Evolutionary conservation across 371 early-diverging fungal genomes (phyloP).

Genomic region (Umbelopsis sp.): DNA sequence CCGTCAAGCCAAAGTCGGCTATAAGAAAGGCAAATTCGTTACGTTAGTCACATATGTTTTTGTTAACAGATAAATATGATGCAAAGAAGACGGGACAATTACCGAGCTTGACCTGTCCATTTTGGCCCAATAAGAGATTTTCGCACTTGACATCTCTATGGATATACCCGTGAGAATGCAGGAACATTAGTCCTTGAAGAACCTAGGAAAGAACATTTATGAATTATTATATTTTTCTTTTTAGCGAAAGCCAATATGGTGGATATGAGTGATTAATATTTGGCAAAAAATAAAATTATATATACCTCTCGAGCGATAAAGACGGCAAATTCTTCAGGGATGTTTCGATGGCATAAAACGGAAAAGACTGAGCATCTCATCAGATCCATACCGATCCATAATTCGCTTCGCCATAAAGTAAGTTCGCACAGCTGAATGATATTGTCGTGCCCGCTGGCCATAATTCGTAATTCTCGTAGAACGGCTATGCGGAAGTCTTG

Average conservation of each 20-base stretch:
- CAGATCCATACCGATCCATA: conserved; percentile 58
- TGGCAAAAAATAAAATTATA: too few relatives aligned
- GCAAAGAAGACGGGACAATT: conserved; percentile 13
- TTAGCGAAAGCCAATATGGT: background rate
- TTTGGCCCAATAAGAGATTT: conserved; percentile 43
- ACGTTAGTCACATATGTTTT: background rate
- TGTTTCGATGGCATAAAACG: conserved; percentile 39
- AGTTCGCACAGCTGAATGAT: conserved; percentile 46
- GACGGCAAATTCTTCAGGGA: conserved; percentile 50
- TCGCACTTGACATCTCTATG: conserved; percentile 59
- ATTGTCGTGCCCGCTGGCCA: conserved; percentile 49
- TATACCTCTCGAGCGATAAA: conserved; percentile 43
- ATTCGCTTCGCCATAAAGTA: conserved; percentile 38
- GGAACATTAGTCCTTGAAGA: conserved; percentile 41
- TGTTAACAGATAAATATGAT: background rate
- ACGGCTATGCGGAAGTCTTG: conserved; percentile 49
- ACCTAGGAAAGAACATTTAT: conserved; percentile 21
- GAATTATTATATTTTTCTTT: too few relatives aligned
- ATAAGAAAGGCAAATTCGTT: conserved; percentile 2
- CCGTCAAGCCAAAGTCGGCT: conserved; percentile 56
- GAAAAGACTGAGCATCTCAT: conserved; percentile 54
- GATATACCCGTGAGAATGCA: conserved; percentile 49
- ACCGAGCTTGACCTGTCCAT: conserved; percentile 54
- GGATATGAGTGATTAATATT: background rate
- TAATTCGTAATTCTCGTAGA: conserved; percentile 49